Evolutionary conservation across 768 basidiomycete genomes (phyloP), one percentile per base, ranked within the genome.

Genomic region (Pholiota conissans): DNA sequence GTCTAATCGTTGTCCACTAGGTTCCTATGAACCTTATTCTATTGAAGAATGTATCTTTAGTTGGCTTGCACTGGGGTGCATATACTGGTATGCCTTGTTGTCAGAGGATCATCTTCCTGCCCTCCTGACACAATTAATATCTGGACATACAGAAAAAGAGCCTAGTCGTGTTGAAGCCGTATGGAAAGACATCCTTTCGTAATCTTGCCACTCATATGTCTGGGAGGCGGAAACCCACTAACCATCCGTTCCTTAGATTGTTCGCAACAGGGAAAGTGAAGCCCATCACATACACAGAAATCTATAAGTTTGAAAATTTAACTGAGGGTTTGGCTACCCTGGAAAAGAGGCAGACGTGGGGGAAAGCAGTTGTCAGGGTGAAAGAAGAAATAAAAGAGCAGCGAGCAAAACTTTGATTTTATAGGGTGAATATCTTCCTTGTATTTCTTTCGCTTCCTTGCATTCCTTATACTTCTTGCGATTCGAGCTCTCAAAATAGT

Each of bases 61-160:
- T 92, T 49, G 95, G 96, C 6, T 72, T 97, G 9, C 89, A 89
- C 65, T 96, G 93, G 93, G 93, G 93, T 10, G 85, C 86, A 3
- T 94, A 93, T 71, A 69, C 74, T 9, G 68, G 92, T 91, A 62
- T 55, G 87, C 3, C 22, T 10, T 8, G 22, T 27, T 32, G 11
- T 20, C 28, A 40, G 78, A 11, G 56, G 47, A 27, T 29, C 45
- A 46, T 52, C 29, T 39, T 4, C 10, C n/a, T 47, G 37, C 3
- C 5, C 37, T 14, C 20, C 27, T 26, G 9, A 16, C 27, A 30
- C 18, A 18, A 37, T 49, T 59, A 10, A 42, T 52, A 50, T 51
- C 16, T 13, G 11, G 35, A 52, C 24, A 24, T 49, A 11, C 69
- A 90, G 88, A 76, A 22, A 83, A 87, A 65, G 91, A 98, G 63